A percentile compares a stretch with the other conserved stretches of the same genome.
These are phyloP conservation scores for Conoideocrella luteorostrata DNA, from an alignment of 2,329 filamentous ascomycete genomes.

Conservation along the genomic window DNA sequence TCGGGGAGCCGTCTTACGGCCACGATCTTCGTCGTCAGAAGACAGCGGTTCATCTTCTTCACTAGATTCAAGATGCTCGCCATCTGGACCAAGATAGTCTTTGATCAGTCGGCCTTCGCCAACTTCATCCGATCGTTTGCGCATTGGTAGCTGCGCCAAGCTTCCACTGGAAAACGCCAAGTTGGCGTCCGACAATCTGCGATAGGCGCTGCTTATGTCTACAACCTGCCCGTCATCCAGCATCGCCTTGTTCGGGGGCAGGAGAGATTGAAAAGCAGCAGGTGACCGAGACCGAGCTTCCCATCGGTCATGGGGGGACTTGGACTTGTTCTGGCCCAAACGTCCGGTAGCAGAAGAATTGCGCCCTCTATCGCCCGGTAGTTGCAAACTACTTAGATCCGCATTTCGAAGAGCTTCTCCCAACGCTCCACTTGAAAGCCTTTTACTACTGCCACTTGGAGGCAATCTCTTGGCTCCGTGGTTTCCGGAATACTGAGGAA, in stretches of 20 bases:
- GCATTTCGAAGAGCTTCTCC: constrained; percentile 47
- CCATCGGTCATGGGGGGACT: constrained; percentile 46
- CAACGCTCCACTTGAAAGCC: constrained; percentile 33
- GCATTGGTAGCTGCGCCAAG: constrained; percentile 54
- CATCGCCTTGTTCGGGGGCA: constrained; percentile 34
- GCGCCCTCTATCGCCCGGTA: constrained; percentile 39
- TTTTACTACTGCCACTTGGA: constrained; percentile 25
- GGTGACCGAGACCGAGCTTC: constrained; percentile 32
- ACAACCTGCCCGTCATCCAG: constrained; percentile 56
- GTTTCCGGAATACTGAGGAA: constrained; percentile 6
- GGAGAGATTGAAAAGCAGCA: constrained; percentile 18
- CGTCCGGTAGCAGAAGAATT: constrained; percentile 32
- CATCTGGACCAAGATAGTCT: constrained; percentile 59
- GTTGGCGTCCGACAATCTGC: constrained; percentile 65
- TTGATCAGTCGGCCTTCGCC: constrained; percentile 57
- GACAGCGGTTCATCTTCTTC: constrained; percentile 60
- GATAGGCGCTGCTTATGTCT: constrained; percentile 64
- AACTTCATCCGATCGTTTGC: constrained; percentile 40
- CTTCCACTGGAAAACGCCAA: constrained; percentile 57
- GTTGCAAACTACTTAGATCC: constrained; percentile 43
- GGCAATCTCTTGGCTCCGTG: constrained; percentile 26
- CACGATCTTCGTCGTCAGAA: constrained; percentile 64
- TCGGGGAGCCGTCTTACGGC: constrained; percentile 49
- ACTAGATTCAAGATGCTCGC: constrained; percentile 61
- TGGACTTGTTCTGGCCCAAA: constrained; percentile 36